Evolutionary conservation across 345 rosid genomes (phyloP).

Genomic region (Syzygium grande): DNA sequence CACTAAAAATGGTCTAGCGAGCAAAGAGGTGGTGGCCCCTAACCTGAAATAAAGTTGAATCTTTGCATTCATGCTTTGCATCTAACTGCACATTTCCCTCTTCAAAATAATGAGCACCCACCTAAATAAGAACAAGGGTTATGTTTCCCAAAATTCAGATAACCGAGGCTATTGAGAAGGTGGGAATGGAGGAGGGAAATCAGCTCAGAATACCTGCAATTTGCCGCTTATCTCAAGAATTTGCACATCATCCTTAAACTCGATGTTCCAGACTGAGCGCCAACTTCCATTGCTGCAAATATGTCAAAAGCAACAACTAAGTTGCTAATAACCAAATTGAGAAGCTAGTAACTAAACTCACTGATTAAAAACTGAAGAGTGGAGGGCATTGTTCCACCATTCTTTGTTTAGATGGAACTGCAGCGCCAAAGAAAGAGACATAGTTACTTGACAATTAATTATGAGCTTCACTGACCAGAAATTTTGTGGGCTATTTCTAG

Average conservation of each 20-base stretch:
- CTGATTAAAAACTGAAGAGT: not conserved
- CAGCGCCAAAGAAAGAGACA: not conserved
- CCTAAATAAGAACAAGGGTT: constrained; percentile 32
- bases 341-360: not conserved
- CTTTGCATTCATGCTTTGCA: constrained; percentile 77
- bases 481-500: constrained; percentile 82
- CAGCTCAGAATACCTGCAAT: constrained; percentile 51
- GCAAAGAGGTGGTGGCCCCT: not conserved
- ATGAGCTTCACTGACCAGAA: constrained; percentile 57
- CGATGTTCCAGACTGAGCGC: constrained; percentile 87
- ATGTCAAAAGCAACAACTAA: not conserved
- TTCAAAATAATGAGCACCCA: constrained; percentile 95
- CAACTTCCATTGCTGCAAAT: constrained; percentile 78
- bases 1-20: not conserved
- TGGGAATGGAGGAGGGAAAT: not conserved
- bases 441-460: not conserved
- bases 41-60: constrained; percentile 86
- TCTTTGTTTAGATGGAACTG: not conserved
- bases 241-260: constrained; percentile 74
- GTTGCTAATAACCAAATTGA: not conserved
- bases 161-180: not conserved
- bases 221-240: constrained; percentile 66
- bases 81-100: constrained; percentile 99
- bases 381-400: not conserved
- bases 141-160: not conserved